Percentiles rank a stretch among this genome's conserved stretches.
Evolutionary conservation across 1,284 basidiomycete genomes (phyloP).

Genomic region (Apiotrichum sp.): DNA sequence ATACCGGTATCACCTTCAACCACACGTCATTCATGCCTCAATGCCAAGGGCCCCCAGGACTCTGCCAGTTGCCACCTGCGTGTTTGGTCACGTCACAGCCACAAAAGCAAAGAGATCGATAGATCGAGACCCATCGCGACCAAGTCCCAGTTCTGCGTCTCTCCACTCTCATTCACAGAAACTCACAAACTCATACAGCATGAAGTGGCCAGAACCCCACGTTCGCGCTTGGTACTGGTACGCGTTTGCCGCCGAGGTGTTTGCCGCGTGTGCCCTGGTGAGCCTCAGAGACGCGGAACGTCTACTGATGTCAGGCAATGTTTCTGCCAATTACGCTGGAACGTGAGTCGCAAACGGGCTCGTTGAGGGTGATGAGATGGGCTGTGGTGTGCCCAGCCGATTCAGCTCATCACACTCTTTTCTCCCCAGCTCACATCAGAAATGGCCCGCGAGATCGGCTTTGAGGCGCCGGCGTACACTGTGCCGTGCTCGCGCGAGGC

Average conservation of each 20-base stretch:
- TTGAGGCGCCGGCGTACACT: slow-evolving; percentile 28
- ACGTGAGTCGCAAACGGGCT: slow-evolving; percentile 19
- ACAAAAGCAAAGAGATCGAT: too few species aligned
- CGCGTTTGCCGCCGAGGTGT: slow-evolving; percentile 44
- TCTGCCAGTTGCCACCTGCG: too few species aligned
- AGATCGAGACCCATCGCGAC: neutral
- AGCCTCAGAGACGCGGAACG: slow-evolving; percentile 1
- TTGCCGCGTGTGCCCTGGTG: slow-evolving; percentile 38
- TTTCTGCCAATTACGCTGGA: slow-evolving; percentile 46
- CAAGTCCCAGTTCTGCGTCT: neutral
- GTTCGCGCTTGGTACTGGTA: slow-evolving; percentile 43
- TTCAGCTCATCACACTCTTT: too few species aligned
- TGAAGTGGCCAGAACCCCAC: slow-evolving; percentile 16
- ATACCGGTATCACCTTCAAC: too few species aligned
- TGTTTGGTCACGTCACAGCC: too few species aligned
- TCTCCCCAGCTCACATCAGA: slow-evolving; percentile 17
- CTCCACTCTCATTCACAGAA: neutral
- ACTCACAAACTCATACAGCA: neutral
- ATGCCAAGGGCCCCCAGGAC: too few species aligned
- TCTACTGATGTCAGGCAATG: slow-evolving; percentile 28
- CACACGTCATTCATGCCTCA: too few species aligned
- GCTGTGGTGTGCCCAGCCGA: neutral
- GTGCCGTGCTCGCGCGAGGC: slow-evolving; percentile 23
- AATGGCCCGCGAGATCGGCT: slow-evolving; percentile 42
- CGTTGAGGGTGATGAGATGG: too few species aligned